Percentiles rank a stretch among this genome's conserved stretches.
These are phyloP conservation scores for Erysimum cheiranthoides DNA, from an alignment of 345 rosid genomes.

Conservation along the genomic window DNA sequence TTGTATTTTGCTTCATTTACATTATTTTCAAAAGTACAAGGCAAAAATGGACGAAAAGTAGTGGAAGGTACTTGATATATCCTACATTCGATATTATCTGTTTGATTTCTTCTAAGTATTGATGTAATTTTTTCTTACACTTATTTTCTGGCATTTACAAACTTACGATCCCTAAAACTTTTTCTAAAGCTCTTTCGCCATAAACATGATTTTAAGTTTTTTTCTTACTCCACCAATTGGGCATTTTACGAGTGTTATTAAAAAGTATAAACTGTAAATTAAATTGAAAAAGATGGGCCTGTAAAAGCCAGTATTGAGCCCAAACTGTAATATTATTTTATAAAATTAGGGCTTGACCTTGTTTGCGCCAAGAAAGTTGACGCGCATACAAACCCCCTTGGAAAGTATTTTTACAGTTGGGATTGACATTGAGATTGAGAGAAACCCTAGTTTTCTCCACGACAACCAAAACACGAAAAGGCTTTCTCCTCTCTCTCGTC, in stretches of 20 bases:
- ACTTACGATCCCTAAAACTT: too few species aligned
- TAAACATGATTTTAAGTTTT: too few species aligned
- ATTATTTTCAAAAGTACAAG: not conserved
- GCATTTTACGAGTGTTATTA: not conserved
- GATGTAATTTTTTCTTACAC: too few species aligned
- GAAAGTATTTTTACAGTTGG: not conserved
- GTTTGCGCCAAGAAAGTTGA: not conserved
- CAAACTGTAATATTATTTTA: not conserved
- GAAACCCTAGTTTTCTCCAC: slow-evolving; percentile 37
- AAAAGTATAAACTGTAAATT: too few species aligned
- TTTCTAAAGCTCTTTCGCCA: too few species aligned
- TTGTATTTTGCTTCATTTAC: not conserved
- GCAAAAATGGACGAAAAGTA: not conserved
- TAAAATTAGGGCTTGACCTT: not conserved
- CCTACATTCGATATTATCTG: too few species aligned
- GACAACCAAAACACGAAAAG: not conserved
- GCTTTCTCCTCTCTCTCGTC: not conserved
- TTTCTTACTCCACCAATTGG: too few species aligned
- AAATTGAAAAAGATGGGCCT: too few species aligned
- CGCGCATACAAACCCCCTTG: slow-evolving; percentile 16
- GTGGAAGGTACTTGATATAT: not conserved
- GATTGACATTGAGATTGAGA: slow-evolving; percentile 19
- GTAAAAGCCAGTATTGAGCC: not conserved
- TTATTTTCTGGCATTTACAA: not conserved
- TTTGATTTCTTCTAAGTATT: too few species aligned